A percentile compares a stretch with the other conserved stretches of the same genome.
Evolutionary conservation across 2,329 filamentous ascomycete genomes (phyloP).

Genomic region (Colletotrichum limetticola): DNA sequence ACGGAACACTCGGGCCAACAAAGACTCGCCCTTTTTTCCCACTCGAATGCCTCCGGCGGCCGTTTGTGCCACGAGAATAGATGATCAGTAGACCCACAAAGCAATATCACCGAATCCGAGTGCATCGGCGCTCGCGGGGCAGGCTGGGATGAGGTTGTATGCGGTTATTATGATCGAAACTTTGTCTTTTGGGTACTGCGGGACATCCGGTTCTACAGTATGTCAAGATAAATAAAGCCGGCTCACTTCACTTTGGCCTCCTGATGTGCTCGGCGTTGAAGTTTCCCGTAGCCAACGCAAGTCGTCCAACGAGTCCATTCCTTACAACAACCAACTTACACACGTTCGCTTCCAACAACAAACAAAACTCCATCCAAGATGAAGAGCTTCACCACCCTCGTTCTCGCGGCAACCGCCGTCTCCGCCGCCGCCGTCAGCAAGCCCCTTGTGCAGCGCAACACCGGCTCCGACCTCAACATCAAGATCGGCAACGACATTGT

Average conservation of each 20-base stretch:
- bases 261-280: neutral
- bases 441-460: neutral
- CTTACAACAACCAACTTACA: neutral
- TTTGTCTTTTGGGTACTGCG: neutral
- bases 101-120: neutral
- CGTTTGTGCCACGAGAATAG: neutral
- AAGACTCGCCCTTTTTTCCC: neutral
- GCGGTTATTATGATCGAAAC: neutral
- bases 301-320: neutral
- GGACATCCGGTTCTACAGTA: neutral
- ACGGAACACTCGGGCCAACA: conserved; percentile 20
- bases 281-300: neutral
- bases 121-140: neutral
- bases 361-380: neutral
- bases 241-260: neutral
- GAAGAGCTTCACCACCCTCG: conserved; percentile 27
- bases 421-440: conserved; percentile 16
- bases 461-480: neutral
- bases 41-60: neutral
- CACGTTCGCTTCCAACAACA: conserved; percentile 18
- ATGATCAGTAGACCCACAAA: conserved; percentile 1
- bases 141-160: neutral
- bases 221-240: conserved; percentile 15
- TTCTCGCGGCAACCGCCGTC: conserved; percentile 15
- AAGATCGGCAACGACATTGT: neutral